Conservation (phyloP, 257 asterid species). For the Fraxinus anomala region DNA sequence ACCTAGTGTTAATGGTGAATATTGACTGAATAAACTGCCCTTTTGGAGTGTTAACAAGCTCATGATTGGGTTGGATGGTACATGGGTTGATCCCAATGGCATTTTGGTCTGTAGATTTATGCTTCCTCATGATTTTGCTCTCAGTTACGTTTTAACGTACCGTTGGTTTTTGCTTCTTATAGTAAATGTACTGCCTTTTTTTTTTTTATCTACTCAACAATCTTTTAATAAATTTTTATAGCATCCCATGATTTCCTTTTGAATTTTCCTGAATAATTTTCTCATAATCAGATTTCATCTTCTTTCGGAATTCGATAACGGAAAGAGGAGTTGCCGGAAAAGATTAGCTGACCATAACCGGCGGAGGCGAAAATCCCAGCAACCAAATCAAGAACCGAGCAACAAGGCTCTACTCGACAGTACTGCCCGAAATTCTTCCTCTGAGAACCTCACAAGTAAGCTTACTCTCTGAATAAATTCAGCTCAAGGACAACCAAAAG, state of each 20-base stretch:
- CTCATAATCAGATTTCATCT: slow-evolving; percentile 42
- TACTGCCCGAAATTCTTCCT: neutral
- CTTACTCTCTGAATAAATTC: neutral
- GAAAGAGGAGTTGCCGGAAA: slow-evolving; percentile 58
- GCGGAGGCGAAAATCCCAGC: slow-evolving; percentile 28
- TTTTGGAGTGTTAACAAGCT: slow-evolving; percentile 22
- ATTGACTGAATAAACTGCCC: slow-evolving; percentile 21
- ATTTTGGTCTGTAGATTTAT: slow-evolving; percentile 51
- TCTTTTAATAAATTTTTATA: slow-evolving; percentile 19
- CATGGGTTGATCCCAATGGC: slow-evolving; percentile 85
- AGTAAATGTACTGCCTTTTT: neutral
- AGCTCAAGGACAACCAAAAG: neutral
- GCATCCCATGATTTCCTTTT: neutral
- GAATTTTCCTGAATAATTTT: too few species aligned
- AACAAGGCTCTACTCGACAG: neutral
- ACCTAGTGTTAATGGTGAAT: neutral
- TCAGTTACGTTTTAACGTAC: slow-evolving; percentile 36
- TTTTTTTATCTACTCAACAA: neutral
- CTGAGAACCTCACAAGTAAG: neutral
- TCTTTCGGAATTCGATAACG: slow-evolving; percentile 49
- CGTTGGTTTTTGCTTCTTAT: slow-evolving; percentile 18
- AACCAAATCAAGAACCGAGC: neutral
- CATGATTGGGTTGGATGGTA: slow-evolving; percentile 48
- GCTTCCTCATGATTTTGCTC: slow-evolving; percentile 33
- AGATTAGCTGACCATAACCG: slow-evolving; percentile 58